Evolutionary conservation across 208 protist genomes (phyloP).

Genomic region (Trypanosoma mega): DNA sequence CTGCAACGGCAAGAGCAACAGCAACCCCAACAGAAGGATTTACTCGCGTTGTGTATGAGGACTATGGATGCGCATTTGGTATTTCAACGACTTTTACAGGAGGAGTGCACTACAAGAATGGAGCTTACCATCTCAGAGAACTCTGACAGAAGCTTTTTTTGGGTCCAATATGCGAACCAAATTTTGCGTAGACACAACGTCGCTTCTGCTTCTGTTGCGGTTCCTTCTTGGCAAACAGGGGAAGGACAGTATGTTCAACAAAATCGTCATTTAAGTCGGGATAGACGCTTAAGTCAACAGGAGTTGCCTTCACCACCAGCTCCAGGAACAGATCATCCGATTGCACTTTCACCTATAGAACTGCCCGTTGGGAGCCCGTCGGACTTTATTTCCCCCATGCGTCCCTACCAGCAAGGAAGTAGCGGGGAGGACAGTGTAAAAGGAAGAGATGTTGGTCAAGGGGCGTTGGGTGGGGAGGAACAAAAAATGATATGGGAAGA

Average conservation of each 20-base stretch:
- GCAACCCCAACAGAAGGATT: no score
- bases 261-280: no score
- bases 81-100: slow-evolving; percentile 2
- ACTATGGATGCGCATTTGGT: not conserved
- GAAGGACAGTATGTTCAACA: no score
- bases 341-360: slow-evolving; percentile 16
- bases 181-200: no score
- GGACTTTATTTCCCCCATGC: slow-evolving; percentile 18
- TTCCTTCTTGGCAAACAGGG: no score
- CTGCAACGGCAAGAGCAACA: no score
- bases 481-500: slow-evolving; percentile 10
- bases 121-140: slow-evolving; percentile 16
- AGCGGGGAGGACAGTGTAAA: not conserved
- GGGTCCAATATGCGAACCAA: not conserved
- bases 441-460: not conserved
- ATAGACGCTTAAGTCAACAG: not conserved
- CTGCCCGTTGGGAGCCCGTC: slow-evolving; percentile 2
- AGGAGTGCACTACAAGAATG: slow-evolving; percentile 12
- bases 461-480: not conserved
- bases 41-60: not conserved
- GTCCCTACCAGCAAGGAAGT: not conserved
- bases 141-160: slow-evolving; percentile 13
- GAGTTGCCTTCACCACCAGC: slow-evolving; percentile 3
- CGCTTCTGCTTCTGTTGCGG: no score
- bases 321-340: slow-evolving; percentile 2